Base-by-base conservation (phyloP, 768 basidiomycete species). In the Lactarius sanguifluus region DNA sequence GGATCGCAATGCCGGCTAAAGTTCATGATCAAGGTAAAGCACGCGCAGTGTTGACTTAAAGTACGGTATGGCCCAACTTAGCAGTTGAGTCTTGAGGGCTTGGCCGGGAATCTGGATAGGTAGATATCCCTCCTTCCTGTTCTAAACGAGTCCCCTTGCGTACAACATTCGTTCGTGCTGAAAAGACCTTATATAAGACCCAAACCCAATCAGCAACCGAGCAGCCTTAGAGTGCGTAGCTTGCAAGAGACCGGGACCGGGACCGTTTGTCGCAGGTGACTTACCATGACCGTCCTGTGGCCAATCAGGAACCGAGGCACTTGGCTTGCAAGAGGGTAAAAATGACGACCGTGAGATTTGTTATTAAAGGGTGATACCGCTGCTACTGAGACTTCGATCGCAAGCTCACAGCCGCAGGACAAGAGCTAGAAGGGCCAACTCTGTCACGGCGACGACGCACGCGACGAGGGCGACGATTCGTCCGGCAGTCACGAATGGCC, bases 401-500 rank as follows among this genome's bases (percentile, higher is more conserved):
- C 41, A 28, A 5, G 10, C 16, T 67, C 57, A 62, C 55, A 69
- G 1, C 5, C 12, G 61, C 54, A 91, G 69, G 40, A 94, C 79
- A 55, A 94, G 79, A 1, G 84, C 82, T 9, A 94, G 77, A 52
- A 94, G 77, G 0, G 80, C 84, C 52, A 92, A 75, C 71, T 93
- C 90, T 20, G 90, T 83, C 0, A 78, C 77, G 1, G 83, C 82
- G 0, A 92, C 90, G 2, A 90, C 77, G 16, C 78, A 71, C 0
- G 86, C 80, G 8, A 93, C 83, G 15, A 81, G 77, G 3, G 90
- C 64, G 5, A 91, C 84, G 62, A 88, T 84, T 81, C 88, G 84
- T n/a, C 93, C 93, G 7, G 91, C 89, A 0, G 92, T 92, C 20
- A 87, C 74, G 73, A 94, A 94, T 1, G 90, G 90, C 15, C 89